Base-by-base conservation (phyloP, 495 filamentous ascomycete genomes). In the Apiosordaria backusii region DNA sequence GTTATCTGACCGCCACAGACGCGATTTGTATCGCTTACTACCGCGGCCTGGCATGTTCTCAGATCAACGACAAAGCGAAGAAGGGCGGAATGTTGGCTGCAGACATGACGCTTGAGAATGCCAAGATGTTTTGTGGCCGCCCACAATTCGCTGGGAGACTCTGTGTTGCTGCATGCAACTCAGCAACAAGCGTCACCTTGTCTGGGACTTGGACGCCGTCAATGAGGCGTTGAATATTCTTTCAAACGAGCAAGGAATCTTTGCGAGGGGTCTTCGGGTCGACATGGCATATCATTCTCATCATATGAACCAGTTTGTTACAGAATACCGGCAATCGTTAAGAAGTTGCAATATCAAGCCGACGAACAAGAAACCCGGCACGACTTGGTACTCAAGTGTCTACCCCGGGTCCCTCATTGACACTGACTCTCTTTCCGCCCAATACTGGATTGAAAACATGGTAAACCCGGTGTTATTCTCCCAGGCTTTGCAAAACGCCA, bases 1-100 rank as follows among this genome's bases (percentile, higher is more conserved):
- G 79, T 1, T 62, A 67, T 7, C 50, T 85, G 2, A 63, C 65
- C 0, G 74, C 80, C 0, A 82, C 86, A 1, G 78, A 77, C 0
- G 81, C 79, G 3, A 85, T 85, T 81, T 70, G 76, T 21, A 70
- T 86, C 5, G 79, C 86, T 27, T 76, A 79, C 72, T 68, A 82
- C 67, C 75, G 77, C 53, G 72, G 81, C 1, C 63, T 68, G 57
- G 57, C 26, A 4, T 18, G 19, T 27, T 24, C 24, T 4, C 19
- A 18, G 18, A n/a, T 18, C 24, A 60, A 18, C 57, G 18, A 26
- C 4, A 29, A 25, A 27, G 57, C 4, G 4, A 26, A 60, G 7
- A 27, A 25, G 9, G 19, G 19, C 10, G 26, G 23, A 6, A 60
- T 60, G 57, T 26, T 60, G 57, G 57, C 22, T n/a, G 22, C 24